A percentile compares a stretch with the other conserved stretches of the same genome.
Evolutionary conservation across 1,284 basidiomycete genomes (phyloP).

Genomic region (Fomes fomentarius): DNA sequence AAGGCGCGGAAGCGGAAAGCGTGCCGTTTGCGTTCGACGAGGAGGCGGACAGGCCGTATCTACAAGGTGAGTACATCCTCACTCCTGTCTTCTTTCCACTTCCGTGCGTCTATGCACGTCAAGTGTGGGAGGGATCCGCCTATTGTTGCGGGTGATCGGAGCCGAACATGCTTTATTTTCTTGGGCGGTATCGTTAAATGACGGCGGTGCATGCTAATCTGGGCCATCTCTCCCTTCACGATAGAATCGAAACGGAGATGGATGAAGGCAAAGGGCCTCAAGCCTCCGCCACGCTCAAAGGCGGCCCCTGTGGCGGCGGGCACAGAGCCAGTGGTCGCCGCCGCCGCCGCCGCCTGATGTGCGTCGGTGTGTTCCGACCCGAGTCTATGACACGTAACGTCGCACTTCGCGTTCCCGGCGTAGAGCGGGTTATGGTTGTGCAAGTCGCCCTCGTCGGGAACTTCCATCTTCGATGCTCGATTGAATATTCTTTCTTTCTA

Average conservation of each 20-base stretch:
- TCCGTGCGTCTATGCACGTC: too few species aligned
- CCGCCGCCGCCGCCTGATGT: conserved; percentile 26
- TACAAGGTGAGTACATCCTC: conserved; percentile 57
- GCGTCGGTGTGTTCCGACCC: neutral
- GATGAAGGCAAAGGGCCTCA: conserved; percentile 76
- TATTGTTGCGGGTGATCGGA: neutral
- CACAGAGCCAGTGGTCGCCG: conserved; percentile 12
- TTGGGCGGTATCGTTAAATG: neutral
- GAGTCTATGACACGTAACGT: neutral
- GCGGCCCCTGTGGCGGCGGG: conserved; percentile 20
- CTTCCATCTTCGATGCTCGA: too few species aligned
- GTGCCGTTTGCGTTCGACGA: conserved; percentile 55
- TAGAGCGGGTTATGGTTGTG: neutral
- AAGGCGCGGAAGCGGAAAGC: conserved; percentile 28
- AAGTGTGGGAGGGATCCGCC: too few species aligned
- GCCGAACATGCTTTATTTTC: neutral
- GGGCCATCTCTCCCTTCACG: conserved; percentile 3
- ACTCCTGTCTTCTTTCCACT: neutral
- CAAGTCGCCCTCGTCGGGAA: too few species aligned
- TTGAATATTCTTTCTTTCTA: too few species aligned
- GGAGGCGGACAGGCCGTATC: conserved; percentile 69
- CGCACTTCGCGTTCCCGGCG: neutral
- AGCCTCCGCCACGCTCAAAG: conserved; percentile 53
- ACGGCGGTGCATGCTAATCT: conserved; percentile 8
- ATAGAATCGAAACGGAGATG: conserved; percentile 71